phyloP scores from a whole-genome alignment of 2,329 filamentous ascomycete genomes.

The Malbranchea zuffiana region DNA sequence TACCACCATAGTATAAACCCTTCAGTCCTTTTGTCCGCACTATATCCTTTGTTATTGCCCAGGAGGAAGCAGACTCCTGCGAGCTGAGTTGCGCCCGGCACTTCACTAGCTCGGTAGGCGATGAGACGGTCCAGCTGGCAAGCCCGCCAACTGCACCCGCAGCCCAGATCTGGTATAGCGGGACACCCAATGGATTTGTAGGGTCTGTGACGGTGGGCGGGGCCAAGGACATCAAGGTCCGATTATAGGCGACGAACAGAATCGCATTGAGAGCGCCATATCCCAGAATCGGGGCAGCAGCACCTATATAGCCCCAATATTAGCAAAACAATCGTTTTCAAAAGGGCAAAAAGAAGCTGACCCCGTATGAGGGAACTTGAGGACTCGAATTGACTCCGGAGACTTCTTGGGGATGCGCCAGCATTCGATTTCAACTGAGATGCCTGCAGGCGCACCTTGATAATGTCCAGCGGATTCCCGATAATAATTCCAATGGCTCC shows the following conservation, averaged over 20 bases:
- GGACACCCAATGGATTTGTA: constrained; percentile 34
- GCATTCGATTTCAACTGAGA: constrained; percentile 26
- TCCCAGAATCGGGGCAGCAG: constrained; percentile 73
- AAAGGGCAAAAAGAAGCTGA: constrained; percentile 14
- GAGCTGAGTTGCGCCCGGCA: constrained; percentile 66
- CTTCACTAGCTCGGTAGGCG: constrained; percentile 84
- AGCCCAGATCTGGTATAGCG: constrained; percentile 58
- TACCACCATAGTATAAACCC: constrained; percentile 72
- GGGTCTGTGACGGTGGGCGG: constrained; percentile 32
- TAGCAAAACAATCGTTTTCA: background rate
- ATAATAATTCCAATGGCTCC: constrained; percentile 78
- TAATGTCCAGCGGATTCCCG: constrained; percentile 71
- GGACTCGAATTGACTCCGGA: constrained; percentile 26
- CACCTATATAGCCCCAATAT: constrained; percentile 40
- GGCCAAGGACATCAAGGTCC: constrained; percentile 55
- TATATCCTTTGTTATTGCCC: constrained; percentile 53
- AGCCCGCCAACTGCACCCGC: constrained; percentile 74
- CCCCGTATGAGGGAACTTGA: constrained; percentile 31
- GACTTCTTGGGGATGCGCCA: constrained; percentile 18
- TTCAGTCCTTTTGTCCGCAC: constrained; percentile 48
- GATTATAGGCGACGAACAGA: constrained; percentile 84
- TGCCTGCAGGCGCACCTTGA: constrained; percentile 75
- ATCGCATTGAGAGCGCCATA: constrained; percentile 87
- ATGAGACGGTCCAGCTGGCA: constrained; percentile 73
- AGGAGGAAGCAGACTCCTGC: constrained; percentile 44